Conservation (phyloP, 2,329 filamentous ascomycete species). For the Cladosporium sp. region DNA sequence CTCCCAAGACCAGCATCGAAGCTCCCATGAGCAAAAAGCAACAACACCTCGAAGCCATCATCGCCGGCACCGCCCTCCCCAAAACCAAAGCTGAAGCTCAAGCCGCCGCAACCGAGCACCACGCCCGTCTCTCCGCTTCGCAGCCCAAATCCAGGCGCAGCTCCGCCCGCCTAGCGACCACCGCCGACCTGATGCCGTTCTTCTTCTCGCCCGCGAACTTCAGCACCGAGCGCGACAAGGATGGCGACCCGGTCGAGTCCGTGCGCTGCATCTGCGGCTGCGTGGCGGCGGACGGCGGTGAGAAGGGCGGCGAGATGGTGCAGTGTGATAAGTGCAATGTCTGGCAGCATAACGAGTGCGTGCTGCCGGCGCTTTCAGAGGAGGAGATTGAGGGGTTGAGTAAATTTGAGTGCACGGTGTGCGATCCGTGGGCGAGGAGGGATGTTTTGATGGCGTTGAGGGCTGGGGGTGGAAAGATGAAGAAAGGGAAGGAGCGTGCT, state of each 20-base stretch:
- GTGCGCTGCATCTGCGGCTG: conserved; percentile 27
- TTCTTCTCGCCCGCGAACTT: conserved; percentile 19
- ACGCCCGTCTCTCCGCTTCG: conserved; percentile 14
- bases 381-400: not conserved
- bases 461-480: not conserved
- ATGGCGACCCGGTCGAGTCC: conserved; percentile 13
- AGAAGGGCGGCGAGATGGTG: conserved; percentile 19
- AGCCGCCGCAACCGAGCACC: conserved; percentile 15
- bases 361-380: not conserved
- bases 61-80: conserved; percentile 19
- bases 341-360: conserved; percentile 23
- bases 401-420: not conserved
- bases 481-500: not conserved
- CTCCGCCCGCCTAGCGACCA: not conserved
- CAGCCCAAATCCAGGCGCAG: conserved; percentile 3
- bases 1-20: not conserved
- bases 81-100: conserved; percentile 17
- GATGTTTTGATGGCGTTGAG: not conserved
- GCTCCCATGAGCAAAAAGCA: not conserved
- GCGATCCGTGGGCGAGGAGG: conserved; percentile 1
- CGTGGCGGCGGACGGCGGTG: conserved; percentile 13
- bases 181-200: conserved; percentile 22
- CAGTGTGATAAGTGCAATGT: conserved; percentile 22
- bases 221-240: conserved; percentile 1
- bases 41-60: conserved; percentile 14